Evolutionary conservation across 1,284 basidiomycete species (phyloP), one percentile per base, ranked within the genome.

Genomic region (Vanrija sp.): DNA sequence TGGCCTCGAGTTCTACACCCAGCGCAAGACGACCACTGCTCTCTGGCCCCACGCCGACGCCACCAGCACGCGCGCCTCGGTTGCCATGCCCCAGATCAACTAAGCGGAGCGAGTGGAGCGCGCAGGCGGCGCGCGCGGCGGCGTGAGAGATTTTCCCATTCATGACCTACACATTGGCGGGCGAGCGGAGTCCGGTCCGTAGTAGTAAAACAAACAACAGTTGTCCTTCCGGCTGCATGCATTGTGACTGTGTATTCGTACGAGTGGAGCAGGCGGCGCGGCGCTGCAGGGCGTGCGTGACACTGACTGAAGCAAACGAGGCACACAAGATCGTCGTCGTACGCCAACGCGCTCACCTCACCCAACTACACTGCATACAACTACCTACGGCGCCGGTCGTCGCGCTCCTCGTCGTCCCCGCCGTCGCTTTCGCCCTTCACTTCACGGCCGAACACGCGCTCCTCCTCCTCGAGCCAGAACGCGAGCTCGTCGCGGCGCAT

Each of bases 21-120:
- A 58, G 25, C 60, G 68, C 53, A 75, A 74, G 57, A 56, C 51
- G 54, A 60, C 57, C 48, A 75, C 73, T n/a, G 61, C 69, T 7
- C 66, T 75, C 43, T 75, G 73, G 73, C 73, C 73, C 38, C 61
- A 64, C 38, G 64, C 60, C 39, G 73, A 75, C 57, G 71, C 73
- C 43, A 60, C 67, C 54, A 65, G 66, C 5, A 64, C 70, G 51
- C 62, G 66, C 55, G 69, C 67, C 46, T 63, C 65, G 56, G 57
- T 59, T 29, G 46, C 49, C 46, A 74, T 74, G 72, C 72, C 72
- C 47, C 72, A 73, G 60, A 68, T 74, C 59, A 63, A 69, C 54
- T 74, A 64, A 58, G 50, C 38, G 42, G 19, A 48, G 46, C 26
- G 46, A 9, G 21, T 26, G 29, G 43, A 55, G 23, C 9, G 28